Conservation (phyloP, 1,284 basidiomycete genomes). For the Singerocomus rubriflavus region DNA sequence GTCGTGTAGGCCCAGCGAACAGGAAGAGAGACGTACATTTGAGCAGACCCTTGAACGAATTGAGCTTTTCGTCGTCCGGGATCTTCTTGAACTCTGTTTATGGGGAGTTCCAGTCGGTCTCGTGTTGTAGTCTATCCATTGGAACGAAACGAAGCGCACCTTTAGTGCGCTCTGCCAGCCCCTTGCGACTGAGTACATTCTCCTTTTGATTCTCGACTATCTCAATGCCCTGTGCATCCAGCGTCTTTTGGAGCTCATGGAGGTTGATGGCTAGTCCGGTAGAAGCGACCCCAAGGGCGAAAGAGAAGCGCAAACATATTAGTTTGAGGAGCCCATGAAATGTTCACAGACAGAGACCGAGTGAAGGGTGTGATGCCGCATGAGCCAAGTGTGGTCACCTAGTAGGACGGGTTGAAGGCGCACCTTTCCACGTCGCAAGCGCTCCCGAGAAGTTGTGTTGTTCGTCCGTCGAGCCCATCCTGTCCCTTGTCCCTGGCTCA, state of each 20-base stretch:
- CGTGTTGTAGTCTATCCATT: not conserved
- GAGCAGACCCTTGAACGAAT: slow-evolving; percentile 82
- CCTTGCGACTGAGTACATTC: slow-evolving; percentile 89
- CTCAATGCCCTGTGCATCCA: slow-evolving; percentile 89
- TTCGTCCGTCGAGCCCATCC: slow-evolving; percentile 46
- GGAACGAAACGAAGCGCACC: slow-evolving; percentile 45
- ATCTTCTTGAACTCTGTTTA: slow-evolving; percentile 88
- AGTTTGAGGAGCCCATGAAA: not conserved
- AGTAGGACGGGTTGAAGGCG: slow-evolving; percentile 19
- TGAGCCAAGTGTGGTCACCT: not conserved
- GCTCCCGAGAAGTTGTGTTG: slow-evolving; percentile 81
- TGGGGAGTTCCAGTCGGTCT: not conserved
- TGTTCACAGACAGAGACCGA: not conserved
- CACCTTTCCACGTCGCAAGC: slow-evolving; percentile 85
- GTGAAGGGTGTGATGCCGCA: not conserved
- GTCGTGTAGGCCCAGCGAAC: too few relatives aligned
- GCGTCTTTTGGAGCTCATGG: slow-evolving; percentile 85
- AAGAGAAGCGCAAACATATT: not conserved
- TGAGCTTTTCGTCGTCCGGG: slow-evolving; percentile 80
- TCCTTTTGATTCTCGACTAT: slow-evolving; percentile 98
- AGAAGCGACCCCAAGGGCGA: not conserved
- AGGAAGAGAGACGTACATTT: slow-evolving; percentile 53
- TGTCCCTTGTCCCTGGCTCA: not conserved
- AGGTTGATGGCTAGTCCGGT: slow-evolving; percentile 73
- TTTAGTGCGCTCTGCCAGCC: slow-evolving; percentile 89